A percentile compares a stretch with the other conserved stretches of the same genome.
phyloP scores from a whole-genome alignment of 1,139 yeast species.

The Suhomyces terraborum region DNA sequence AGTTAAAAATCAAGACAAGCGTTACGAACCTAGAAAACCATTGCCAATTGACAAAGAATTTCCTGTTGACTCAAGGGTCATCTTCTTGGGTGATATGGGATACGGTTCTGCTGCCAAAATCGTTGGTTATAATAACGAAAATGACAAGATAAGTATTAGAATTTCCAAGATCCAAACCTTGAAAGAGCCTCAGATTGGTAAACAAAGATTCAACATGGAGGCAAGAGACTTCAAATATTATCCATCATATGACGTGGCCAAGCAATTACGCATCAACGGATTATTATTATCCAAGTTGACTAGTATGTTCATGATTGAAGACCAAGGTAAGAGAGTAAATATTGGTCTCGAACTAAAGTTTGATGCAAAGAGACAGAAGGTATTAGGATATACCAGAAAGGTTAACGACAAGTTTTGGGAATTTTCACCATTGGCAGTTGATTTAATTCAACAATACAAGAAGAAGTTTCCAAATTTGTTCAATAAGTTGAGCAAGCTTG shows the following conservation, averaged over 20 bases:
- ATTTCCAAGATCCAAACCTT: conserved; percentile 51
- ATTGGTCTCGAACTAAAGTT: conserved; percentile 86
- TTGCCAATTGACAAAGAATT: conserved; percentile 79
- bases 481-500: conserved; percentile 34
- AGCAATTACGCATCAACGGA: conserved; percentile 57
- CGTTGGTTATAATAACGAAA: conserved; percentile 56
- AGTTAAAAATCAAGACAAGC: conserved; percentile 70
- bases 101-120: conserved; percentile 85
- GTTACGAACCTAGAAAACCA: conserved; percentile 75
- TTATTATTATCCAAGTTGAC: conserved; percentile 76
- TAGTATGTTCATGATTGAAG: conserved; percentile 65
- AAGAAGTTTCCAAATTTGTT: conserved; percentile 64
- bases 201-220: conserved; percentile 59
- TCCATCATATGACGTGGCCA: conserved; percentile 69
- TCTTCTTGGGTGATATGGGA: conserved; percentile 86
- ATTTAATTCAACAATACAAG: conserved; percentile 63
- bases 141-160: conserved; percentile 55
- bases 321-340: conserved; percentile 54
- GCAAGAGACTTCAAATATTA: conserved; percentile 56
- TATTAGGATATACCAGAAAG: conserved; percentile 80
- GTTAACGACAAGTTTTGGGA: conserved; percentile 68
- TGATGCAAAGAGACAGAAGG: conserved; percentile 79
- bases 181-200: conserved; percentile 66
- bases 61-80: conserved; percentile 70
- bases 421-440: conserved; percentile 73